Conservation (phyloP, 768 basidiomycete genomes). For the Trametes villosa region DNA sequence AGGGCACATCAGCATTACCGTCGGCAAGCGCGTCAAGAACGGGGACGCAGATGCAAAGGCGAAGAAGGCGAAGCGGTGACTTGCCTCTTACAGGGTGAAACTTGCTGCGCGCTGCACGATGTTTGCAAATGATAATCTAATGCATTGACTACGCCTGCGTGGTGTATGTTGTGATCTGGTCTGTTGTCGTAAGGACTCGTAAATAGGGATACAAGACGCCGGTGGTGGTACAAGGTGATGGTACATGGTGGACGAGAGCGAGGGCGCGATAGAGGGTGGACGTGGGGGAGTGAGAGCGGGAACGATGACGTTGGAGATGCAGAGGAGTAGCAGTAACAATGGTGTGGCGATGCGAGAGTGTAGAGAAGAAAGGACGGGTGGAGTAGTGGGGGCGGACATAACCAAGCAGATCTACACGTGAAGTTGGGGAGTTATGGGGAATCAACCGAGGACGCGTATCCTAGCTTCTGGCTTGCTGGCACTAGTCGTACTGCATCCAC, state of each 20-base stretch:
- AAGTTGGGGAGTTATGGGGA: neutral
- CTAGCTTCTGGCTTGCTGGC: no score
- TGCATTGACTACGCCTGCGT: constrained; percentile 18
- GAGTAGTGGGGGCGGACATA: neutral
- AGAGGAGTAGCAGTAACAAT: neutral
- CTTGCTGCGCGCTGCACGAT: neutral
- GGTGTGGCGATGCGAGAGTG: neutral
- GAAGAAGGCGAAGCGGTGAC: constrained; percentile 37
- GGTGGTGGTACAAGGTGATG: constrained; percentile 6
- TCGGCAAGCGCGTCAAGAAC: constrained; percentile 33
- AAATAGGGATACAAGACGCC: constrained; percentile 9
- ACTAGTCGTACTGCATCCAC: constrained; percentile 17
- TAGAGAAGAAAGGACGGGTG: neutral
- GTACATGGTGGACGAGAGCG: constrained; percentile 5
- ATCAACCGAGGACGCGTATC: neutral
- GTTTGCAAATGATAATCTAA: constrained; percentile 1
- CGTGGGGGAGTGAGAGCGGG: neutral
- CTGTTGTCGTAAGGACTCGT: neutral
- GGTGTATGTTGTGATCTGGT: neutral
- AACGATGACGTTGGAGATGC: neutral
- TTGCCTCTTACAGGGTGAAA: neutral
- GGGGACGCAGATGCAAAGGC: constrained; percentile 21
- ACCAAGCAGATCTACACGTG: neutral
- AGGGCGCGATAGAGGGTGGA: neutral
- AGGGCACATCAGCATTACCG: constrained; percentile 44